phyloP scores from a whole-genome alignment of 768 basidiomycete genomes.

The Psilocybe azurescens region DNA sequence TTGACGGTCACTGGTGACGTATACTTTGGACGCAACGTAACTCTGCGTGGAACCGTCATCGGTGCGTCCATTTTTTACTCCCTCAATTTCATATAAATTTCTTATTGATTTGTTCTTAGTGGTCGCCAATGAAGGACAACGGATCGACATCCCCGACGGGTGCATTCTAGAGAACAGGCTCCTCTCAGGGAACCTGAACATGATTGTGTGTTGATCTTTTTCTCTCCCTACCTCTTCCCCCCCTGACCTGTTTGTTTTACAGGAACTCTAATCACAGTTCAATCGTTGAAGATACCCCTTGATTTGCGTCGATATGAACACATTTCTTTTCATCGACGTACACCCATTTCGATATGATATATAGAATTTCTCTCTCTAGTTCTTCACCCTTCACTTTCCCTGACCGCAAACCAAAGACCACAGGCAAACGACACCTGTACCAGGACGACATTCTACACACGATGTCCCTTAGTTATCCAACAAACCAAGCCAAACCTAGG shows the following conservation, averaged over 20 bases:
- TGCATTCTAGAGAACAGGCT: conserved; percentile 80
- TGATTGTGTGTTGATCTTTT: conserved; percentile 56
- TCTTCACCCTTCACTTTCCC: too few relatives aligned
- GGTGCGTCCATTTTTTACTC: conserved; percentile 36
- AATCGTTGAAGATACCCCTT: background rate
- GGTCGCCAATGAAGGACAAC: conserved; percentile 81
- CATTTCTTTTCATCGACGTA: background rate
- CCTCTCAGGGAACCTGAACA: conserved; percentile 84
- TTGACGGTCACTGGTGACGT: conserved; percentile 94
- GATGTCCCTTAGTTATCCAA: too few relatives aligned
- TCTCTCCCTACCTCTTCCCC: background rate
- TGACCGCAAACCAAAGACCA: too few relatives aligned
- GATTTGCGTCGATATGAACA: background rate
- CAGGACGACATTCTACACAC: background rate
- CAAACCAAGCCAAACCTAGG: background rate
- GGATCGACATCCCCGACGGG: conserved; percentile 85
- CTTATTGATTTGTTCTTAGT: conserved; percentile 35
- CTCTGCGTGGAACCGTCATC: conserved; percentile 89
- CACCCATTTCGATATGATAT: background rate
- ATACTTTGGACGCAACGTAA: conserved; percentile 86
- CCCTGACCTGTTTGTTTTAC: background rate
- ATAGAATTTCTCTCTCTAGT: background rate
- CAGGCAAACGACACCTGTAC: too few relatives aligned
- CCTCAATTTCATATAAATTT: background rate
- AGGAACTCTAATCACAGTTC: conserved; percentile 21